phyloP scores from a whole-genome alignment of 2,329 filamentous ascomycete species.

The Colletotrichum phormii region DNA sequence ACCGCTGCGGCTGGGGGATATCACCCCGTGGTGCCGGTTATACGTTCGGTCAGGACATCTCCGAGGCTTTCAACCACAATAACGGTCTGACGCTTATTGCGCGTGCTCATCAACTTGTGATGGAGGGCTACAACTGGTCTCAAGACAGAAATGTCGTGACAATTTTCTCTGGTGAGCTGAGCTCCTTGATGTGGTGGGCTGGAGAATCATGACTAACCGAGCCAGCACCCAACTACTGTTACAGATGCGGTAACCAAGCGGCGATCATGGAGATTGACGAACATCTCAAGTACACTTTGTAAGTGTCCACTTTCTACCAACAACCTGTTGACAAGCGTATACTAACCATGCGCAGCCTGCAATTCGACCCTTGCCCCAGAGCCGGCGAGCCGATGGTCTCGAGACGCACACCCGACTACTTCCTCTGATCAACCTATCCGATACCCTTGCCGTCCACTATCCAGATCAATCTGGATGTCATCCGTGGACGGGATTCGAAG shows the following conservation, averaged over 20 bases:
- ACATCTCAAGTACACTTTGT: slow-evolving; percentile 99
- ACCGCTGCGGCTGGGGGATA: slow-evolving; percentile 95
- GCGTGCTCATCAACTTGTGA: slow-evolving; percentile 96
- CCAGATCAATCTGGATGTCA: slow-evolving; percentile 14
- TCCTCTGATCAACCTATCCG: slow-evolving; percentile 74
- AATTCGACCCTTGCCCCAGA: slow-evolving; percentile 98
- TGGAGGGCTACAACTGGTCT: slow-evolving; percentile 99
- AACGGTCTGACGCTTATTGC: slow-evolving; percentile 97
- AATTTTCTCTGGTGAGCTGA: slow-evolving; percentile 88
- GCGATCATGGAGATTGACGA: slow-evolving; percentile 99
- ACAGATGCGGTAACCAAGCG: slow-evolving; percentile 98
- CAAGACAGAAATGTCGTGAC: slow-evolving; percentile 98
- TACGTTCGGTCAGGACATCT: slow-evolving; percentile 97
- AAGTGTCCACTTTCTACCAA: slow-evolving; percentile 51
- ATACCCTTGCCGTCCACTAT: slow-evolving; percentile 30
- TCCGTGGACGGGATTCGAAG: slow-evolving; percentile 29
- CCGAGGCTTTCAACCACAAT: slow-evolving; percentile 99
- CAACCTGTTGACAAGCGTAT: not conserved
- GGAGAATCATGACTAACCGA: slow-evolving; percentile 38
- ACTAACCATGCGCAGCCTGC: slow-evolving; percentile 74
- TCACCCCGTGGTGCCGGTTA: slow-evolving; percentile 94
- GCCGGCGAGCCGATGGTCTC: slow-evolving; percentile 99
- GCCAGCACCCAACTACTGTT: slow-evolving; percentile 91
- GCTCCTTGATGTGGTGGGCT: slow-evolving; percentile 35
- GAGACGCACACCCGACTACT: slow-evolving; percentile 97